Conservation (phyloP, 1,139 yeast species). For the Nakaseomyces nivariensis region DNA sequence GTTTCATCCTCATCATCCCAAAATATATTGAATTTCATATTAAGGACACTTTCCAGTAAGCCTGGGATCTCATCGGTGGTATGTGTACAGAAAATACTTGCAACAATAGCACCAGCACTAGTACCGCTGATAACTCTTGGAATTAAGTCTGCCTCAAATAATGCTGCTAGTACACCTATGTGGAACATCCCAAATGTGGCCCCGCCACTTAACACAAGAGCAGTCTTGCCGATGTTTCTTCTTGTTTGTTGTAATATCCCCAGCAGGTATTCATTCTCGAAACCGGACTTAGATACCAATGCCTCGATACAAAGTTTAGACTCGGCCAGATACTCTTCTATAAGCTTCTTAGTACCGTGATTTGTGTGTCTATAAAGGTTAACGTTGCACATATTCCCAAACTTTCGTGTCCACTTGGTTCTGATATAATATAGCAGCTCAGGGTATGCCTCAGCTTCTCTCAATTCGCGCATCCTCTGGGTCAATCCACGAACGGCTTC, state of each 20-base stretch:
- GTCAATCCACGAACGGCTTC: slow-evolving; percentile 47
- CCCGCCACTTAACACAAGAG: slow-evolving; percentile 86
- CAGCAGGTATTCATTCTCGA: slow-evolving; percentile 64
- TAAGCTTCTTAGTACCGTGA: slow-evolving; percentile 75
- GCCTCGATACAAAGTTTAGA: slow-evolving; percentile 54
- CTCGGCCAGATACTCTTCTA: slow-evolving; percentile 79
- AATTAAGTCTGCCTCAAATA: slow-evolving; percentile 60
- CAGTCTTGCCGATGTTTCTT: slow-evolving; percentile 87
- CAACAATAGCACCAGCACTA: slow-evolving; percentile 96
- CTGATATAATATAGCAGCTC: slow-evolving; percentile 62
- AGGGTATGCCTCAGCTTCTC: slow-evolving; percentile 47
- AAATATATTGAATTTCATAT: slow-evolving; percentile 62
- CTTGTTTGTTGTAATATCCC: slow-evolving; percentile 82
- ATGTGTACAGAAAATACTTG: slow-evolving; percentile 75
- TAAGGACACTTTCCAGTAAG: slow-evolving; percentile 44
- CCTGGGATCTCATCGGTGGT: slow-evolving; percentile 61
- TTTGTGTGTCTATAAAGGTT: slow-evolving; percentile 67
- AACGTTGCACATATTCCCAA: slow-evolving; percentile 84
- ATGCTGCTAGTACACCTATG: slow-evolving; percentile 77
- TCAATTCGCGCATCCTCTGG: slow-evolving; percentile 50
- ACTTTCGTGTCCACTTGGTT: slow-evolving; percentile 75
- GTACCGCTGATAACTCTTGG: slow-evolving; percentile 90
- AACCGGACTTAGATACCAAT: slow-evolving; percentile 32
- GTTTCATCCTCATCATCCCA: slow-evolving; percentile 40
- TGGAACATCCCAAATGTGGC: slow-evolving; percentile 90